phyloP scores from a whole-genome alignment of 768 basidiomycete species.

The Lactarius psammicola region DNA sequence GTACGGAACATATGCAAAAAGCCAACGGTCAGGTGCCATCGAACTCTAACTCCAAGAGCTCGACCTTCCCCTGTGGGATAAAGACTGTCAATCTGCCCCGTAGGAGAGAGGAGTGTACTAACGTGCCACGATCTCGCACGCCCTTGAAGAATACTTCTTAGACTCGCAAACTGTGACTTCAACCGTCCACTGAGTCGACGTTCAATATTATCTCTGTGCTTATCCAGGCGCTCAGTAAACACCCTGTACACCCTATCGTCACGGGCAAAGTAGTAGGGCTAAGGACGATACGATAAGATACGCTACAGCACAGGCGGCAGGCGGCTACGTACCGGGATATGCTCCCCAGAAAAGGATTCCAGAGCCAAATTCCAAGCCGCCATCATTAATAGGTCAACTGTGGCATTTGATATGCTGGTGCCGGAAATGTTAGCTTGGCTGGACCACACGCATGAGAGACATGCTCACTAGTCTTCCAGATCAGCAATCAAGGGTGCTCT shows the following conservation, averaged over 20 bases:
- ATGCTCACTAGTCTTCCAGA: constrained; percentile 84
- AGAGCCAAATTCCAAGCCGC: constrained; percentile 72
- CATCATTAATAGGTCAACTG: constrained; percentile 78
- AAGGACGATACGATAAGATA: constrained; percentile 17
- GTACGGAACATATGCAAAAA: constrained; percentile 11
- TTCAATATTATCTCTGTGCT: constrained; percentile 44
- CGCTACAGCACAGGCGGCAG: neutral
- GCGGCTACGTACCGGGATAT: constrained; percentile 69
- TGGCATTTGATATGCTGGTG: constrained; percentile 81
- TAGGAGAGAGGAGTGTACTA: constrained; percentile 4
- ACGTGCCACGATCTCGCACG: constrained; percentile 28
- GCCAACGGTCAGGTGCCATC: constrained; percentile 54
- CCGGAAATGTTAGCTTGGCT: neutral
- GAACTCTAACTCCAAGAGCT: constrained; percentile 56
- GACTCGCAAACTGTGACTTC: constrained; percentile 66
- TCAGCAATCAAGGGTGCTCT: constrained; percentile 76
- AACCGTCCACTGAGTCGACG: constrained; percentile 53
- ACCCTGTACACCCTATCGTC: constrained; percentile 83
- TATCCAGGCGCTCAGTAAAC: constrained; percentile 47
- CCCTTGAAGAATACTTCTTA: constrained; percentile 35
- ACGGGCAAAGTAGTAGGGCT: constrained; percentile 89
- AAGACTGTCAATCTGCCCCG: constrained; percentile 18
- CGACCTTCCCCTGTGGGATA: constrained; percentile 54
- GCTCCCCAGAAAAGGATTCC: constrained; percentile 56
- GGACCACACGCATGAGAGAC: neutral